Conservation (phyloP, 805 yeast species). For the Yamadazyma laniorum region DNA sequence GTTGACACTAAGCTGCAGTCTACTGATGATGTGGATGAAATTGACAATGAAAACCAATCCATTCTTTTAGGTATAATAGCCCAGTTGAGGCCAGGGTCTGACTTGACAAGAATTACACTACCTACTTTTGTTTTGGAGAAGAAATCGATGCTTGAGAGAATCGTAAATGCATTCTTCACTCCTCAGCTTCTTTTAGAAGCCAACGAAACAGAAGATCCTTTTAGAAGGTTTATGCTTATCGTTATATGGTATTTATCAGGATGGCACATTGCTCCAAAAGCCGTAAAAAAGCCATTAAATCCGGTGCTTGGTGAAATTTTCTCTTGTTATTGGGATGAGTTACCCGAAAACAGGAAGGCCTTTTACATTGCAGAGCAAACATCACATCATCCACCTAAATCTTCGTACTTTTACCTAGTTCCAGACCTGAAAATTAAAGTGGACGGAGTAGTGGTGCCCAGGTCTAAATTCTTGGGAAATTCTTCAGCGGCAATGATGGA, state of each 20-base stretch:
- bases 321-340: constrained; percentile 88
- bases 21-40: constrained; percentile 82
- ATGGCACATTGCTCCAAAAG: constrained; percentile 98
- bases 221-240: constrained; percentile 69
- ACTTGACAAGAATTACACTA: constrained; percentile 82
- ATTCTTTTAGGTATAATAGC: constrained; percentile 84
- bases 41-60: constrained; percentile 85
- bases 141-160: constrained; percentile 93
- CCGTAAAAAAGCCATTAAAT: constrained; percentile 94
- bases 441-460: constrained; percentile 87
- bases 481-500: constrained; percentile 98
- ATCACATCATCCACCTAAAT: constrained; percentile 97
- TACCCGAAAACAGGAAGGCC: constrained; percentile 63
- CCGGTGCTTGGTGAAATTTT: constrained; percentile 93
- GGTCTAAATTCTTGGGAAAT: constrained; percentile 86
- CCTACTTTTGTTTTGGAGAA: constrained; percentile 95
- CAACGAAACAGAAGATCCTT: constrained; percentile 52
- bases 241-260: constrained; percentile 90
- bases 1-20: constrained; percentile 1
- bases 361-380: constrained; percentile 92
- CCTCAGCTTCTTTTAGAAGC: constrained; percentile 77
- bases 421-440: constrained; percentile 80
- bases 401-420: constrained; percentile 83
- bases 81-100: constrained; percentile 90
- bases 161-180: constrained; percentile 81